Evolutionary conservation across 1,139 yeast species (phyloP), one percentile per base, ranked within the genome.

Genomic region (Geotrichum fermentans): DNA sequence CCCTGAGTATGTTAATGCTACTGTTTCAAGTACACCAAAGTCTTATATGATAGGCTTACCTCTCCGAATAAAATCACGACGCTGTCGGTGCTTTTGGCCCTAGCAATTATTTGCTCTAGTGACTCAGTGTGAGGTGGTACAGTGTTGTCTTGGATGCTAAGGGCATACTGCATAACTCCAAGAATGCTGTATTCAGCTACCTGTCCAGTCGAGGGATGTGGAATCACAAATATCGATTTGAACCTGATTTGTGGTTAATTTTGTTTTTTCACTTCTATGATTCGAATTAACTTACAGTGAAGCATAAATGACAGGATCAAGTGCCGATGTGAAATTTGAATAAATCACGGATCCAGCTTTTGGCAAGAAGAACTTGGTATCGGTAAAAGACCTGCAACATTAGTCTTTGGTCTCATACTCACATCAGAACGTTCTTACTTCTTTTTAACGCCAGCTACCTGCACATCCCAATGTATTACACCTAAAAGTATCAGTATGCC

Each of bases 301-400:
- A 20, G 62, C 48, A 48, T 59, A 68, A n/a, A 66, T 60, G 26
- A 70, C 46, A 3, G 70, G 60, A 52, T 70, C 74, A 13, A 71
- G 51, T 1, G 74, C 73, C 14, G 72, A 67, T 3, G 64, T 56
- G 55, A 65, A 69, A 55, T 70, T 70, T 36, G 68, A 55, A 7
- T 70, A 55, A 1, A 70, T 47, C 17, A 71, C 55, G 38, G 67
- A 71, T 3, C 73, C 73, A 0, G 68, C 56, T 26, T 47, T 40
- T 1, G 62, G 63, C 14, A 43, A 16, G 21, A 26, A 48, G 14
- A 22, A 30, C 35, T 37, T 40, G 22, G 39, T 20, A 26, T 34
- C 40, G n/a, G 30, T 34, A n/a, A 28, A 36, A n/a, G 40, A 40
- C 34, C 49, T 43, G 22, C n/a, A 7, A 10, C 36, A 17, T 26